Base-by-base conservation (phyloP, 2,329 filamentous ascomycete species). In the Aspergillus neotritici region DNA sequence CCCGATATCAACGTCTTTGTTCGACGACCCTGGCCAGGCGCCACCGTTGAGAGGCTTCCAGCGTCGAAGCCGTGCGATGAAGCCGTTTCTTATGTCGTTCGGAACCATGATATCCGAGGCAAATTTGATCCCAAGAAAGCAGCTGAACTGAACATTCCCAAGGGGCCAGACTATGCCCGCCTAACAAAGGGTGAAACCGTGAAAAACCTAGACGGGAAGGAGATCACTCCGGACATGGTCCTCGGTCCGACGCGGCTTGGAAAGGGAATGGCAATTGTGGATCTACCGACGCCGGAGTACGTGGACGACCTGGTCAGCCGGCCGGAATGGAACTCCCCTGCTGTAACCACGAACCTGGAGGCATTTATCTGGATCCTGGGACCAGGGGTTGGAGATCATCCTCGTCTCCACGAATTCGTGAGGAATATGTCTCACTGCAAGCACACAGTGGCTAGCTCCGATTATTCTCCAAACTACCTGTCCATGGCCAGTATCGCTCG, bases 151-250 rank as follows among this genome's bases (percentile, higher is more conserved):
- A 83, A 83, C 1, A 77, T 97, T 1, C 67, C 69, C 14, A 75
- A 71, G 40, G 82, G 79, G 2, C 62, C 53, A 0, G 70, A 83
- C 37, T 94, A 76, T 63, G 72, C 72, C 30, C 56, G 63, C 10
- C 72, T 98, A 34, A 74, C 83, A 0, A 62, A 58, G 1, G 88
- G 89, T 2, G 52, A 82, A 49, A 81, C 65, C 37, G 81, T 93
- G 1, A 67, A 71, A 41, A 81, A 79, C 16, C 69, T 73, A 11
- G 77, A 84, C 54, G 89, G 87, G 4, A 74, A 72, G 5, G 77
- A 76, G 0, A 79, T 98, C 25, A 93, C 84, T 0, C 84, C 91
- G 1, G 86, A 93, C 0, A 93, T 94, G 83, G 89, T 97, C 1
- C 60, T 98, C 40, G 87, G 78, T 1, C 72, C 82, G 9, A 67